These are phyloP conservation scores for Catunica adiposa DNA, from an alignment of 2,329 filamentous ascomycete genomes.

Conservation along the genomic window DNA sequence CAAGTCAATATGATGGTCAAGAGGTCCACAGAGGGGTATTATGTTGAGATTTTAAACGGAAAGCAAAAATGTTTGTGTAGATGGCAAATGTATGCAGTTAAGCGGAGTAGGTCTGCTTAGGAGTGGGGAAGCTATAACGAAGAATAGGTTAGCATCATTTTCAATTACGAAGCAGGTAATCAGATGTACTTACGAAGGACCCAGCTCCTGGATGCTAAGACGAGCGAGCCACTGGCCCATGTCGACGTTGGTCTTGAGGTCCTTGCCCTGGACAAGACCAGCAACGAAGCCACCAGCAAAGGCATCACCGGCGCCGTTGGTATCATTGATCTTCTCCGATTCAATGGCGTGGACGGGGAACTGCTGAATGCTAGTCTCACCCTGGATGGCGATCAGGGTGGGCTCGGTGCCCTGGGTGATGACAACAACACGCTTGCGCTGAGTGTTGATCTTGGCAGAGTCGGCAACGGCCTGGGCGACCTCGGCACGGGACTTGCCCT, in stretches of 20 bases:
- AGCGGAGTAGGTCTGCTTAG: conserved; percentile 57
- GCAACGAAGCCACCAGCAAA: conserved; percentile 91
- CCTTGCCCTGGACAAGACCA: conserved; percentile 71
- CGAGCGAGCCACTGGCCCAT: conserved; percentile 94
- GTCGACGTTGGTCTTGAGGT: conserved; percentile 62
- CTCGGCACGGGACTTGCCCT: conserved; percentile 60
- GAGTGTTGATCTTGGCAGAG: conserved; percentile 78
- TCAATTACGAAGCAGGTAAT: not conserved
- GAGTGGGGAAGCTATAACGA: conserved; percentile 54
- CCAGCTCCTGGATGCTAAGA: conserved; percentile 85
- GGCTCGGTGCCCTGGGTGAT: conserved; percentile 90
- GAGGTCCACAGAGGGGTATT: not conserved
- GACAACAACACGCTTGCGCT: conserved; percentile 72
- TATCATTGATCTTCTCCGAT: conserved; percentile 72
- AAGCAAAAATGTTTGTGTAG: not conserved
- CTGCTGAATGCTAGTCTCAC: conserved; percentile 52
- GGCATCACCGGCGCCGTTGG: conserved; percentile 90
- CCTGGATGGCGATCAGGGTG: conserved; percentile 67
- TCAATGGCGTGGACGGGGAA: conserved; percentile 70
- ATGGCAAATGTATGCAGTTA: not conserved
- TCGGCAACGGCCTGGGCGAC: conserved; percentile 76
- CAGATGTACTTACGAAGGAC: conserved; percentile 63
- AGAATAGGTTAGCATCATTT: conserved; percentile 1
- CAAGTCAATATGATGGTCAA: not conserved
- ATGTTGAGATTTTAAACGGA: conserved; percentile 14